Base-by-base conservation (phyloP, 768 basidiomycete species). In the Boletellus emodensis region DNA sequence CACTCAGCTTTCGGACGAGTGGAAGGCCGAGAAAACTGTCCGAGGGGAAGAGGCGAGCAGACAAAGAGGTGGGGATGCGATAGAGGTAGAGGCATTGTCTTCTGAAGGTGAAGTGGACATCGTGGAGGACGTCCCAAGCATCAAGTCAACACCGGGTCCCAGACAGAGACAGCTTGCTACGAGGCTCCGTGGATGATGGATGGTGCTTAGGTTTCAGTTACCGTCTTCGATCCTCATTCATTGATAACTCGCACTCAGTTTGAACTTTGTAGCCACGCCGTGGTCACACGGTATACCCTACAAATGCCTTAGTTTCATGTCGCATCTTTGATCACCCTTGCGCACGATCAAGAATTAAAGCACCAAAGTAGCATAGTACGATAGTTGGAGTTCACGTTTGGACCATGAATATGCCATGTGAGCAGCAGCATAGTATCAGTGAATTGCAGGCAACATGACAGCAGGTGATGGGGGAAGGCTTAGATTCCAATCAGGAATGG, bases 1-100 rank as follows among this genome's bases (percentile, higher is more conserved):
- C 26, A 46, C 57, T 8, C 46, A 59, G 3, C 70, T 87, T 24
- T 84, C 85, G n/a, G 57, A 62, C 20, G 71, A 75, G 15, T 85
- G 83, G 79, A 77, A 74, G 61, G 68, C 69, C 43, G 68, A 70
- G 34, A 76, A 76, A 36, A 73, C 64, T 13, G 63, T 63, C 38
- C 70, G 73, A 60, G 69, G 62, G 49, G 68, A 69, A 49, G 64
- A 60, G 18, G 56, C 48, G 35, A 67, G 61, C 35, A 69, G 70
- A 39, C 61, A 54, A n/a, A 64, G 65, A 22, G 56, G 62, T 38
- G 56, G 56, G 11, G 52, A 48, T 18, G 48, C 20, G 5, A 7
- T 50, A 39, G 61, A 60, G 15, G 51, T 53, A 4, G 65, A 61
- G 14, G 45, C 36, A 7, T 18, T 58, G 34, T 62, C 65, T 39